Conservation (phyloP, 1,284 basidiomycete species). For the Apiotrichum akiyoshidainum region DNA sequence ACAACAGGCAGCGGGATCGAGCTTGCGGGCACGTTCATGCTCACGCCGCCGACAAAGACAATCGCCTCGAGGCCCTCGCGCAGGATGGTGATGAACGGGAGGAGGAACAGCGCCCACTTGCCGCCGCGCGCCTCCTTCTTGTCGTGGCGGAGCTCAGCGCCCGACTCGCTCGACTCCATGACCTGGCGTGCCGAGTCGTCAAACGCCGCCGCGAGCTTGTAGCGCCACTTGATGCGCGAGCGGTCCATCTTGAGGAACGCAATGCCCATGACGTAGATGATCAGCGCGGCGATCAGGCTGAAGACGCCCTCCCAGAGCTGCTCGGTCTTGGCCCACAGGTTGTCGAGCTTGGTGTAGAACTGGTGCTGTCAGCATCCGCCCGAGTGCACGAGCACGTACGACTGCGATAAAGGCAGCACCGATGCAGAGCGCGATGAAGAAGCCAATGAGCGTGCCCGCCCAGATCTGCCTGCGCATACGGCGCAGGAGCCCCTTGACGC, state of each 20-base stretch:
- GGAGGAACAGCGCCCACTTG: constrained; percentile 79
- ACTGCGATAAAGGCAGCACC: constrained; percentile 55
- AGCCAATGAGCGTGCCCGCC: constrained; percentile 67
- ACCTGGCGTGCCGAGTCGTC: constrained; percentile 36
- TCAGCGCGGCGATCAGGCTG: constrained; percentile 69
- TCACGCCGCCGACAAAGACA: constrained; percentile 87
- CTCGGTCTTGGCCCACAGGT: constrained; percentile 55
- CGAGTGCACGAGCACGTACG: constrained; percentile 29
- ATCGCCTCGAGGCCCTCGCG: constrained; percentile 92
- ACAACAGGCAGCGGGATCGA: constrained; percentile 87
- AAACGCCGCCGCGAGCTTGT: constrained; percentile 79
- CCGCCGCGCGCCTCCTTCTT: constrained; percentile 53
- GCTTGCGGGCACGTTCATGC: constrained; percentile 71
- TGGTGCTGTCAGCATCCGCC: constrained; percentile 13
- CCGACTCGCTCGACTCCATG: constrained; percentile 1
- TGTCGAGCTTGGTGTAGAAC: constrained; percentile 56
- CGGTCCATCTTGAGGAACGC: constrained; percentile 63
- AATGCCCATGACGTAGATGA: constrained; percentile 78
- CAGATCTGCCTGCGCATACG: constrained; percentile 64
- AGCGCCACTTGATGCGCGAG: constrained; percentile 82
- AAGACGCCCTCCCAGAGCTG: constrained; percentile 65
- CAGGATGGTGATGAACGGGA: constrained; percentile 78
- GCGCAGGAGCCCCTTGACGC: constrained; percentile 39
- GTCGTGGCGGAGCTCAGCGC: constrained; percentile 52
- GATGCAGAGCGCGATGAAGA: constrained; percentile 71